These are phyloP conservation scores for Penicillium fimorum DNA, from an alignment of 495 filamentous ascomycete genomes.

Conservation along the genomic window DNA sequence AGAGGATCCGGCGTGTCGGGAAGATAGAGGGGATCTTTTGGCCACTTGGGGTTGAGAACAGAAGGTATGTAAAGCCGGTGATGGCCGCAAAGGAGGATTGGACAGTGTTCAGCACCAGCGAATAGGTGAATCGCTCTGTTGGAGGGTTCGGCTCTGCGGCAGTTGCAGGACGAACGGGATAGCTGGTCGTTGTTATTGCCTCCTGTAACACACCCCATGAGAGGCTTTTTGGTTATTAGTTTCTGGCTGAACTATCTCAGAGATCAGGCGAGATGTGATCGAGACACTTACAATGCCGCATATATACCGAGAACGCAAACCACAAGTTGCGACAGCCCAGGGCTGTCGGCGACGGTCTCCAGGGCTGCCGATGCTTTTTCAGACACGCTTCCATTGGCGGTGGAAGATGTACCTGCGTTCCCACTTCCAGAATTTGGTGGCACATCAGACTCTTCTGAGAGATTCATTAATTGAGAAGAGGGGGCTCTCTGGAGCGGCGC, in stretches of 20 bases:
- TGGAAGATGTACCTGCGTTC: slow-evolving; percentile 12
- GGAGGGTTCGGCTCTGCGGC: slow-evolving; percentile 51
- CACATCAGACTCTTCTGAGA: slow-evolving; percentile 30
- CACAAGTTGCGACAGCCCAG: slow-evolving; percentile 67
- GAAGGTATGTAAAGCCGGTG: slow-evolving; percentile 79
- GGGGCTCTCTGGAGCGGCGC: slow-evolving; percentile 62
- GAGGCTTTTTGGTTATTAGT: slow-evolving; percentile 56
- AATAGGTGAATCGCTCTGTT: slow-evolving; percentile 76
- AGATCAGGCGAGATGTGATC: background rate
- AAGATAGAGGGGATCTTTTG: slow-evolving; percentile 64
- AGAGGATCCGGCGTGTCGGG: slow-evolving; percentile 67
- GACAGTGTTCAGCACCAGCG: slow-evolving; percentile 92
- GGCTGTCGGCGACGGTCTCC: slow-evolving; percentile 37
- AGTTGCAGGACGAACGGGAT: slow-evolving; percentile 47
- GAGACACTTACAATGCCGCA: slow-evolving; percentile 76
- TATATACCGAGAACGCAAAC: slow-evolving; percentile 94
- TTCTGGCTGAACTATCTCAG: background rate
- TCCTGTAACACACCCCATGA: slow-evolving; percentile 97
- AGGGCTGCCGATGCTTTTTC: slow-evolving; percentile 26
- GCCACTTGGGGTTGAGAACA: slow-evolving; percentile 58
- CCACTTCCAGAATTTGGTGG: slow-evolving; percentile 32
- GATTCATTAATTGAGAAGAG: slow-evolving; percentile 59
- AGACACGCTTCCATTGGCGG: slow-evolving; percentile 41
- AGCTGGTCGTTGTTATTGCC: slow-evolving; percentile 92
- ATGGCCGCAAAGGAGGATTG: slow-evolving; percentile 87